Conservation (phyloP, 306 rosid species). For the Rubus parviflorus region DNA sequence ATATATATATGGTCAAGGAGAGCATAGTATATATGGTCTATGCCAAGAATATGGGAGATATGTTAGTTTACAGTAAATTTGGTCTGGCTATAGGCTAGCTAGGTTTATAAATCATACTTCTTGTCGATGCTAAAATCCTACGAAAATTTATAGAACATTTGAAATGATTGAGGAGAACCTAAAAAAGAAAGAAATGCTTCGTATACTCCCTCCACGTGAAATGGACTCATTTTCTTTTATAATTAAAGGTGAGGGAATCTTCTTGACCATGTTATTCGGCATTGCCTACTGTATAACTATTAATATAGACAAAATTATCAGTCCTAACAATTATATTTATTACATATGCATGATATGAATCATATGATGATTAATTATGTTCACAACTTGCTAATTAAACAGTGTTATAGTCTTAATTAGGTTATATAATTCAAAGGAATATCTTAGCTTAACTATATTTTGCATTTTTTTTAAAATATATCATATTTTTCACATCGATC, state of each 20-base stretch:
- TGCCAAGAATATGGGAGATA: constrained; percentile 10
- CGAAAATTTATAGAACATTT: constrained; percentile 1
- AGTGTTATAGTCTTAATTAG: neutral
- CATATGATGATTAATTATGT: neutral
- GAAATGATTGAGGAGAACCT: constrained; percentile 20
- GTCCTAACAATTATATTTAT: neutral
- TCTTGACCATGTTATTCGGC: constrained; percentile 8
- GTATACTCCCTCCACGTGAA: constrained; percentile 25
- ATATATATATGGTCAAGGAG: neutral
- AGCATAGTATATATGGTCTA: neutral
- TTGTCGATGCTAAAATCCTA: neutral
- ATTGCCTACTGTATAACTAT: neutral
- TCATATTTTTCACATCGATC: no score
- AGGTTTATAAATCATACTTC: neutral
- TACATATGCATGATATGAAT: neutral
- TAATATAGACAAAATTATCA: neutral
- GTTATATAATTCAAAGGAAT: neutral
- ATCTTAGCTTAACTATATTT: no score
- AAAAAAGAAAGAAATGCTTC: constrained; percentile 1
- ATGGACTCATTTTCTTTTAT: constrained; percentile 8
- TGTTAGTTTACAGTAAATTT: neutral
- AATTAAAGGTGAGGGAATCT: constrained; percentile 18
- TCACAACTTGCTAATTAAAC: neutral
- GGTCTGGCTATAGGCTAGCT: neutral
- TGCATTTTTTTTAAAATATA: no score